Conservation (phyloP, 345 rosid species). For the Citrus sp. region DNA sequence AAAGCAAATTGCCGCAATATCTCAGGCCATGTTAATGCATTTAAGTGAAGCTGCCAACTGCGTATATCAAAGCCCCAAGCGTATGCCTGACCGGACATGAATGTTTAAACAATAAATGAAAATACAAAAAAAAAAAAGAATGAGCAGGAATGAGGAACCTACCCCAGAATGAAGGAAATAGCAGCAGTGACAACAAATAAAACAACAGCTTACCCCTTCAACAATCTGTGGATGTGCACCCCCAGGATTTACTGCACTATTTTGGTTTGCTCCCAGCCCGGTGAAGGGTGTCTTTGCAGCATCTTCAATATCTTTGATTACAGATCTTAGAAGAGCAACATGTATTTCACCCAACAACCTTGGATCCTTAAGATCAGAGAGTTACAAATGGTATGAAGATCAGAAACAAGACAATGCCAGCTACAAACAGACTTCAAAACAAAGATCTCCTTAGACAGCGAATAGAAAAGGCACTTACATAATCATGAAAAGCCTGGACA, state of each 20-base stretch:
- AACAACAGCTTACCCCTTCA: conserved; percentile 64
- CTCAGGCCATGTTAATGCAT: conserved; percentile 87
- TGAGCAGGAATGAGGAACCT: background rate
- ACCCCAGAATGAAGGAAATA: background rate
- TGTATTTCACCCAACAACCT: conserved; percentile 83
- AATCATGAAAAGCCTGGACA: conserved; percentile 86
- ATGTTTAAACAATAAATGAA: background rate
- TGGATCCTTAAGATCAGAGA: conserved; percentile 52
- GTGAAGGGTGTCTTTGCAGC: conserved; percentile 54
- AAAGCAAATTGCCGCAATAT: conserved; percentile 79
- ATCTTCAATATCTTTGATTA: conserved; percentile 86
- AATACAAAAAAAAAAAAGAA: background rate
- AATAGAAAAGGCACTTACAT: conserved; percentile 42
- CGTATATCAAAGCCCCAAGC: conserved; percentile 91
- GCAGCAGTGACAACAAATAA: background rate
- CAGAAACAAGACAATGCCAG: background rate
- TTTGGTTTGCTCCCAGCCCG: conserved; percentile 63
- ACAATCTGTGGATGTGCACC: conserved; percentile 89
- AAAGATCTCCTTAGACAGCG: background rate
- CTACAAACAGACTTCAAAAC: background rate
- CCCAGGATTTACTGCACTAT: conserved; percentile 62
- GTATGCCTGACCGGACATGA: conserved; percentile 49
- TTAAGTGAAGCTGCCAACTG: conserved; percentile 75
- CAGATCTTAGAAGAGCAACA: conserved; percentile 58
- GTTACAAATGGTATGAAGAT: conserved; percentile 14